Base-by-base conservation (phyloP, 768 basidiomycete genomes). In the Tubosaeta sp. region DNA sequence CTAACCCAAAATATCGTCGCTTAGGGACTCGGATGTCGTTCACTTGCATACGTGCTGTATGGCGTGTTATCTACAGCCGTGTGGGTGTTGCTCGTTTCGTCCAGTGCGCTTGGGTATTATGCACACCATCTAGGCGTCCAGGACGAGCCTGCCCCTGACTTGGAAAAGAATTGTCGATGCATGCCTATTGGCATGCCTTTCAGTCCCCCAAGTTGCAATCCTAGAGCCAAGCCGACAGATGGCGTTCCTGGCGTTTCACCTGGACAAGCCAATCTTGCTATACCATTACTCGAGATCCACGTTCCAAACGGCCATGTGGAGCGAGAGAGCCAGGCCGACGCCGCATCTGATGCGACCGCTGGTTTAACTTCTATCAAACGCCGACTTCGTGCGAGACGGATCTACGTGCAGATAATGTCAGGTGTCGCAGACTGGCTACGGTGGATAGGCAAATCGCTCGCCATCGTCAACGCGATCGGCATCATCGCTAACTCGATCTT, bases 361-460 rank as follows among this genome's bases (percentile, higher is more conserved):
- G 22, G 22, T 22, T 22, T 22, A 2, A 22, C 22, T 22, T 22
- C 22, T 22, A 22, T 22, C 22, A 22, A 22, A 22, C 22, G 22
- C 22, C 22, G 22, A 3, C 22, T n/a, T 11, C 27, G 6, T 5
- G 2, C 17, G 16, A 35, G 13, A 7, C 10, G 14, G 16, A 26
- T 47, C 10, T 42, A 14, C 10, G 27, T 29, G 16, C 53, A 10
- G n/a, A 39, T 17, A 27, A 42, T 59, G 0, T 33, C 22, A 1
- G 10, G 7, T 0, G 2, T 58, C n/a, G 56, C 67, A 22, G 25
- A 99, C 75, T 22, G 22, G 22, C 22, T 71, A 4, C 61, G 70
- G 1, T 61, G 66, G 53, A 33, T 51, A 13, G 67, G 65, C 10
- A 67, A 71, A 47, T 26, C 50, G 6, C 31, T 72, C 16, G 70